These are phyloP conservation scores for Lentinula sp. DNA, from an alignment of 768 basidiomycete genomes.

Conservation along the genomic window DNA sequence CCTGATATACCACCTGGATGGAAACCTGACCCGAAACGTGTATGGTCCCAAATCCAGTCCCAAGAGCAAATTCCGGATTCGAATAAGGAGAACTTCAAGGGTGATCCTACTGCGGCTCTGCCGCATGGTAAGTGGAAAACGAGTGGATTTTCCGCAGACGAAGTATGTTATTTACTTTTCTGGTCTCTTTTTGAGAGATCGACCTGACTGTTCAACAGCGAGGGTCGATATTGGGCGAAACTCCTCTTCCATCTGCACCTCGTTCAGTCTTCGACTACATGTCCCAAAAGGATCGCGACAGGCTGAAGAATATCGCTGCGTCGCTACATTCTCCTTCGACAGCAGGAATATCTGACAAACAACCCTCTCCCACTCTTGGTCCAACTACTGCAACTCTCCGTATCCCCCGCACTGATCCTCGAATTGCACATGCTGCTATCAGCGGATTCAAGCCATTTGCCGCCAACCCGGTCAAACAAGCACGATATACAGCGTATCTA, in stretches of 20 bases:
- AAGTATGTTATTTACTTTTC: conserved; percentile 41
- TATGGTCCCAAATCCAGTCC: conserved; percentile 51
- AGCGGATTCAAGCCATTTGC: conserved; percentile 88
- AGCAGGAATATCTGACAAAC: conserved; percentile 11
- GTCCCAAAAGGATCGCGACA: conserved; percentile 86
- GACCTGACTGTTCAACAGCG: conserved; percentile 41
- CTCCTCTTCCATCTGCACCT: conserved; percentile 57
- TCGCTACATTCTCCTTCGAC: conserved; percentile 18
- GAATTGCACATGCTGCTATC: conserved; percentile 81
- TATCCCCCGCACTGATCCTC: conserved; percentile 63
- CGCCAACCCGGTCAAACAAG: conserved; percentile 70
- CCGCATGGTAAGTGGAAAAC: conserved; percentile 48
- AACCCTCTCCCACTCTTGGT: conserved; percentile 16
- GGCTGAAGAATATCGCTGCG: conserved; percentile 58
- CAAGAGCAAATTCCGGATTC: background rate
- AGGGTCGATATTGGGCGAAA: conserved; percentile 79
- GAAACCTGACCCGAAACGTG: conserved; percentile 75
- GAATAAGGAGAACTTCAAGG: conserved; percentile 36
- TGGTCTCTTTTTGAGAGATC: background rate
- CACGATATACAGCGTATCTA: conserved; percentile 81
- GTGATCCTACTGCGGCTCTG: conserved; percentile 11
- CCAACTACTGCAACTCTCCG: conserved; percentile 26
- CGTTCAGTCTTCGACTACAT: conserved; percentile 93
- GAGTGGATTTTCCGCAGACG: conserved; percentile 57
- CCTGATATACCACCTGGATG: conserved; percentile 81